phyloP scores from a whole-genome alignment of 1,284 basidiomycete genomes.

The Hemileia vastatrix region DNA sequence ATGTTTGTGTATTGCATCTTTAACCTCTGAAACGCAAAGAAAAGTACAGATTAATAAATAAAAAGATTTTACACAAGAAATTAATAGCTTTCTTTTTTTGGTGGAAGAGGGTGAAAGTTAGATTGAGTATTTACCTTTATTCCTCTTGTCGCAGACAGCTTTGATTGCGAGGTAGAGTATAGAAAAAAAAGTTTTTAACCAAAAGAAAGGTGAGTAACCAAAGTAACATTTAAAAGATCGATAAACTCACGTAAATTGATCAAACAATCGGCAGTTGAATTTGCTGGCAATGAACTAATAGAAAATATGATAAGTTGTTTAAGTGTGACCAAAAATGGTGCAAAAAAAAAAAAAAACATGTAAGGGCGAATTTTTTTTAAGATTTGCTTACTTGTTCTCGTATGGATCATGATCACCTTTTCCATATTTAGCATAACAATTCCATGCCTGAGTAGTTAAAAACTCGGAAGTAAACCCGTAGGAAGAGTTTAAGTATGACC shows the following conservation, averaged over 20 bases:
- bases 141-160: conserved; percentile 17
- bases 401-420: conserved; percentile 7
- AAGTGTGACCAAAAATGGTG: background rate
- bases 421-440: conserved; percentile 13
- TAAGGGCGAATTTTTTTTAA: too few relatives aligned
- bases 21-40: background rate
- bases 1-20: conserved; percentile 13
- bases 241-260: conserved; percentile 10
- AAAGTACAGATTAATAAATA: background rate
- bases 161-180: too few relatives aligned
- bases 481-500: conserved; percentile 12
- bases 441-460: conserved; percentile 15
- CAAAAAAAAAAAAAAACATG: background rate
- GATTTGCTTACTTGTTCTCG: conserved; percentile 9
- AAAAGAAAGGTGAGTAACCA: too few relatives aligned
- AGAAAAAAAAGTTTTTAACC: too few relatives aligned
- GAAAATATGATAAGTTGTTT: background rate
- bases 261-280: conserved; percentile 9
- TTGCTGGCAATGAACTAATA: conserved; percentile 9
- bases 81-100: too few relatives aligned
- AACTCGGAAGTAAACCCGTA: conserved; percentile 20
- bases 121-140: conserved; percentile 10
- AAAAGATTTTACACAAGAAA: too few relatives aligned
- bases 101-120: too few relatives aligned
- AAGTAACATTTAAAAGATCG: too few relatives aligned